Evolutionary conservation across 2,329 filamentous ascomycete species (phyloP).

Genomic region (Sarocladium oryzae): DNA sequence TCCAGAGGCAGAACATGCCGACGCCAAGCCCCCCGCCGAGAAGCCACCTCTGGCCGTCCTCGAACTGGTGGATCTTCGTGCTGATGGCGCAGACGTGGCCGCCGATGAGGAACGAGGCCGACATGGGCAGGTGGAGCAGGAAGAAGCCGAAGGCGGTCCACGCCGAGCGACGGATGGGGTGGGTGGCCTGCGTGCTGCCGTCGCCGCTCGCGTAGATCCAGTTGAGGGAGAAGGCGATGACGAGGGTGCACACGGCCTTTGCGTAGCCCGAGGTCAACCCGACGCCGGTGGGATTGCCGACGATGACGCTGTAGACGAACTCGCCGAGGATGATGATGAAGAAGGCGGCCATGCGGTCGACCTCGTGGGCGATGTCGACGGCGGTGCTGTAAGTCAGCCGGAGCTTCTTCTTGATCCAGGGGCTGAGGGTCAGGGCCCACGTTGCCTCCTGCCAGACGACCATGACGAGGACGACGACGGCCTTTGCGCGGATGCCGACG

Average conservation of each 20-base stretch:
- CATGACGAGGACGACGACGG: slow-evolving; percentile 33
- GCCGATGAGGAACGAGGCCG: slow-evolving; percentile 38
- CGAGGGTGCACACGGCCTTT: slow-evolving; percentile 40
- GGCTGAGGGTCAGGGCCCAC: slow-evolving; percentile 38
- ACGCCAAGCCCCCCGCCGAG: slow-evolving; percentile 38
- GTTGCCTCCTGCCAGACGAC: slow-evolving; percentile 34
- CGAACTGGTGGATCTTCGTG: slow-evolving; percentile 30
- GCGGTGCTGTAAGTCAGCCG: slow-evolving; percentile 39
- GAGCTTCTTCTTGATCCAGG: slow-evolving; percentile 35
- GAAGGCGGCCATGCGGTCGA: slow-evolving; percentile 43
- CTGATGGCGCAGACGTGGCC: slow-evolving; percentile 38
- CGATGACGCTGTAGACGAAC: slow-evolving; percentile 41
- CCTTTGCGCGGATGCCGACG: slow-evolving; percentile 33
- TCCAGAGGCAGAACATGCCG: slow-evolving; percentile 37
- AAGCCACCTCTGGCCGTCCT: slow-evolving; percentile 38
- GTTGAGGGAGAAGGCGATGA: slow-evolving; percentile 44
- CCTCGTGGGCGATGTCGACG: slow-evolving; percentile 41
- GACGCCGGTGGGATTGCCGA: slow-evolving; percentile 37
- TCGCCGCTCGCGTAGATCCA: slow-evolving; percentile 44
- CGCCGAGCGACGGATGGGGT: slow-evolving; percentile 37
- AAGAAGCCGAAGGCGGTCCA: slow-evolving; percentile 39
- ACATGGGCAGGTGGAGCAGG: slow-evolving; percentile 36
- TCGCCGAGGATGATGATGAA: slow-evolving; percentile 47
- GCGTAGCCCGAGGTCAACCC: slow-evolving; percentile 36
- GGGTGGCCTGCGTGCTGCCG: slow-evolving; percentile 34